Evolutionary conservation across 1,284 basidiomycete species (phyloP), one percentile per base, ranked within the genome.

Genomic region (Austroboletus rostrupii): DNA sequence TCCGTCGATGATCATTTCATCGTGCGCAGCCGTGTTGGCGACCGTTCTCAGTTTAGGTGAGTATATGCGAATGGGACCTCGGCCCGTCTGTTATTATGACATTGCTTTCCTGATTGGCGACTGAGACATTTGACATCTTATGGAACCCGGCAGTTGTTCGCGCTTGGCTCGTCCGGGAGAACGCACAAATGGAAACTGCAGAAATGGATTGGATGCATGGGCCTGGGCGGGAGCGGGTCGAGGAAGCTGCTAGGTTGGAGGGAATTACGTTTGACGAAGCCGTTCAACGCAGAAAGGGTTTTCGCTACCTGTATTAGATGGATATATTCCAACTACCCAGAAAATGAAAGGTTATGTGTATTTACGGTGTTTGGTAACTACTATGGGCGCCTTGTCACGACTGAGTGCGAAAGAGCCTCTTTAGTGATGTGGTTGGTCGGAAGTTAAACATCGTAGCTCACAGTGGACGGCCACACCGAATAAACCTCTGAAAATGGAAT

Each of bases 261-360:
- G 75, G 75, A 4, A 70, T 80, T 13, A 74, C 73, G 0, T 75
- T 79, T 43, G 77, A 78, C 11, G 70, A 79, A 54, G 79, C 77
- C 3, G 70, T 80, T 63, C 72, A 72, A 54, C 71, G 71, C 47
- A 68, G 75, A 48, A 79, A 72, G 59, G 49, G 54, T 3, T 63
- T 62, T 45, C 58, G 62, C 23, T 65, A 61, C 32, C 31, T 56
- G 31, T 61, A 57, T 17, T 61, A 60, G 47, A 29, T 29, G 28
- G 10, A 23, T 23, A 26, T 7, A 26, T 26, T 1, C 23, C 3
- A 7, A 26, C 5, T 26, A 26, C 1, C 23, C 23, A 26, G 6
- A 5, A 26, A 26, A 26, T 7, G 12, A 29, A 29, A 7, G 10
- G 10, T 2, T 29, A 26, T 9, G 26, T 26, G 26, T 9, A 9